Percentiles rank a stretch among this genome's conserved stretches.
Conservation (phyloP, 2,329 filamentous ascomycete genomes). For the Claviceps pazoutovae region DNA sequence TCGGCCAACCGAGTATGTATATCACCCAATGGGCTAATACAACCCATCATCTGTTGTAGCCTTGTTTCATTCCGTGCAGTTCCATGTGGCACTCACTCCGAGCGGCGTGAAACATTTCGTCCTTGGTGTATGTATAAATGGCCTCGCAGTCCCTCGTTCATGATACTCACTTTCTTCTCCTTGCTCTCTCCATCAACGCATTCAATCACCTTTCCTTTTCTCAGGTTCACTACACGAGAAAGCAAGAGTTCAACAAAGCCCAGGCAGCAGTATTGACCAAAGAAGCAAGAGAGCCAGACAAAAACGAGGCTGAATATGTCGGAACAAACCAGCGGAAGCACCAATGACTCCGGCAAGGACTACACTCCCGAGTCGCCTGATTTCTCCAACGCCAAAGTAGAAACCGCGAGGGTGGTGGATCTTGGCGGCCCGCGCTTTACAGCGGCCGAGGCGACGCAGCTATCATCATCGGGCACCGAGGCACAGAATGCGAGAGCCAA, state of each 20-base stretch:
- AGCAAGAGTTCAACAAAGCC: background rate
- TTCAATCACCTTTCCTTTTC: background rate
- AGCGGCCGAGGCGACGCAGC: background rate
- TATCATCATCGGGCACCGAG: background rate
- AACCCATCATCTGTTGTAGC: background rate
- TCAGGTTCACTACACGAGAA: background rate
- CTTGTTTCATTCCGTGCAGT: background rate
- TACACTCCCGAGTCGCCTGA: background rate
- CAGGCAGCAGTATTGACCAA: background rate
- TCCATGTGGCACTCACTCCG: background rate
- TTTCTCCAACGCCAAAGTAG: background rate
- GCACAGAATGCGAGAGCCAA: background rate
- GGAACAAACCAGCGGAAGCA: background rate
- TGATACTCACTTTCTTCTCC: background rate
- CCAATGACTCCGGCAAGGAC: background rate
- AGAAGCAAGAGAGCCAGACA: background rate
- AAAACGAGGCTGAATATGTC: background rate
- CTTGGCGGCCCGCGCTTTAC: background rate
- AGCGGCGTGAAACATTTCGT: background rate
- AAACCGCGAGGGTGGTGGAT: background rate
- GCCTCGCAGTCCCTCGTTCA: background rate
- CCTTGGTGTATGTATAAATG: background rate
- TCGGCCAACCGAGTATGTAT: background rate
- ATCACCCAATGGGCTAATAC: background rate
- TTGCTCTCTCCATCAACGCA: background rate